Evolutionary conservation across 345 rosid species (phyloP).

Genomic region (Populus nigra): DNA sequence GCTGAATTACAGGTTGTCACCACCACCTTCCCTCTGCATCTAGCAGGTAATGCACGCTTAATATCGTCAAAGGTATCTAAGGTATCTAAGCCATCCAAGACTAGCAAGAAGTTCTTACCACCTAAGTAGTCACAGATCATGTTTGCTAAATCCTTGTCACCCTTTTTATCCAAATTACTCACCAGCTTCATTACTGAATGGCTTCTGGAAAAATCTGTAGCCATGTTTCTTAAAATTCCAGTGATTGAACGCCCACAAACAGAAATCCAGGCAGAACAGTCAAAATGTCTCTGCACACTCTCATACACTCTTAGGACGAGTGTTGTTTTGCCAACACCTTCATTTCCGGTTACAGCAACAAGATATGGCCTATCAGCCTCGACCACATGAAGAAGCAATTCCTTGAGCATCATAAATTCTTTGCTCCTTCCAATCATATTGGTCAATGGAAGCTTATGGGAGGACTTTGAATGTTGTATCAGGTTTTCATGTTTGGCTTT

Average conservation of each 20-base stretch:
- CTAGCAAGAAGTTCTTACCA: background rate
- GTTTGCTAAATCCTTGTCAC: background rate
- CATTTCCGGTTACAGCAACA: background rate
- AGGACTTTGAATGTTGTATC: background rate
- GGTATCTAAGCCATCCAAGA: background rate
- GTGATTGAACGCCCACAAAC: background rate
- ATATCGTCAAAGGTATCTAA: background rate
- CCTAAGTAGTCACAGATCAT: background rate
- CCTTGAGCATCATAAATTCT: background rate
- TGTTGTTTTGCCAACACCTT: background rate
- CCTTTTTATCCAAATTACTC: background rate
- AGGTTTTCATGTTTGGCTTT: background rate
- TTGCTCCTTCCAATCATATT: background rate
- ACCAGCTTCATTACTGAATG: background rate
- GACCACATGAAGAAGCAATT: background rate
- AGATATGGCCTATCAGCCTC: background rate
- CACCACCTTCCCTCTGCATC: background rate
- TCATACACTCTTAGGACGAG: background rate
- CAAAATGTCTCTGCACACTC: background rate
- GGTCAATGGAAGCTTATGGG: background rate
- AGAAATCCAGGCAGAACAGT: background rate
- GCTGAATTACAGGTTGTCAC: background rate
- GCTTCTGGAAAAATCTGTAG: background rate
- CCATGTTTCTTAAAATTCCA: background rate
- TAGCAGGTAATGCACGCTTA: background rate